Base-by-base conservation (phyloP, 1,139 yeast genomes). In the Debaryomyces nepalensis region DNA sequence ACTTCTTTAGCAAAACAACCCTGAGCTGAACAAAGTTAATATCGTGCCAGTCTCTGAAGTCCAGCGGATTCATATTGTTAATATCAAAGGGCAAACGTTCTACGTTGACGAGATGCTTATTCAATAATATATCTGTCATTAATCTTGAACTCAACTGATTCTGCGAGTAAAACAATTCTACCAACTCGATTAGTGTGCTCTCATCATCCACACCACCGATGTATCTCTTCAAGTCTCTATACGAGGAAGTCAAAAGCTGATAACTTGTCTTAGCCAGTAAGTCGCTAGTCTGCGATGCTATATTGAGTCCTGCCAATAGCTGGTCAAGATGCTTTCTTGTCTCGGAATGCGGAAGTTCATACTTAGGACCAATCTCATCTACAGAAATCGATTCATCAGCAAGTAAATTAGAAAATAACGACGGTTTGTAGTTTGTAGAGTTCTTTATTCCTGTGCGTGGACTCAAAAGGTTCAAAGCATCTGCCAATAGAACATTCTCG, bases 381-480 rank as follows among this genome's bases (percentile, higher is more conserved):
- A 23, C 18, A 19, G 50, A 45, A 41, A 49, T 63, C 31, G 63
- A 67, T 39, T 68, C 74, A 6, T 48, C 45, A 2, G 60, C 66
- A 8, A 68, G 59, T 33, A 67, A 58, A 29, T 63, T 64, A 20
- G 58, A 47, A 12, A 68, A 51, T n/a, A 73, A 50, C 11, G 75
- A 69, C 5, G 78, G 78, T 40, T 60, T 66, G 50, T 54, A 70
- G 16, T 41, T 45, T 15, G 40, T 38, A 2, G 26, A 34, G 14
- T 41, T 43, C 34, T 43, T 44, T 3, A 40, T 40, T 22, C 44
- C 46, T 5, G 47, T 26, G 12, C 40, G 15, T 15, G 62, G 70
- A 10, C 70, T 59, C 24, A 71, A 59, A n/a, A 71, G 59, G 43
- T 70, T 71, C 40, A 72, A 55, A 0, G 76, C 76, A 42, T 67